A percentile compares a stretch with the other conserved stretches of the same genome.
Evolutionary conservation across 1,139 yeast genomes (phyloP).

Genomic region (Tardiomyces digboiensis): DNA sequence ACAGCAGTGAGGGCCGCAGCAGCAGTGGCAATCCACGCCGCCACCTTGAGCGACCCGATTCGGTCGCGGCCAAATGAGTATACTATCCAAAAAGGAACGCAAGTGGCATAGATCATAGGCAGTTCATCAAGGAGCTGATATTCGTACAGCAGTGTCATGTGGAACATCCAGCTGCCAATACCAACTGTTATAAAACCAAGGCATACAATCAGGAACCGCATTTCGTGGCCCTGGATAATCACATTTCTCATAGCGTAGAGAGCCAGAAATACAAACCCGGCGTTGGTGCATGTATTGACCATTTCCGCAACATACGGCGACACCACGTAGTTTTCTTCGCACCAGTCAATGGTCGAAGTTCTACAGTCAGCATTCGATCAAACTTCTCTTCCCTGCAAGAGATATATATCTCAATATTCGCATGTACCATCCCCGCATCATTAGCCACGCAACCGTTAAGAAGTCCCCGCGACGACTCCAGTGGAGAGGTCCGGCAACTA

Average conservation of each 20-base stretch:
- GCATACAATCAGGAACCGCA: slow-evolving; percentile 60
- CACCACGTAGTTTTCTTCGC: slow-evolving; percentile 90
- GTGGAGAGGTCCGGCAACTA: too few relatives aligned
- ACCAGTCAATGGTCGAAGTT: slow-evolving; percentile 83
- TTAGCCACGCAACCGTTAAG: too few relatives aligned
- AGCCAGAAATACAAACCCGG: slow-evolving; percentile 60
- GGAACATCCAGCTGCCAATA: slow-evolving; percentile 89
- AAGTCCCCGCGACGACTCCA: too few relatives aligned
- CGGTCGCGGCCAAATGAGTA: slow-evolving; percentile 52
- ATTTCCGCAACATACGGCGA: slow-evolving; percentile 84
- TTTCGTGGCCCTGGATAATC: slow-evolving; percentile 49
- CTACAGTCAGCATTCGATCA: neutral
- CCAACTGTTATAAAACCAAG: slow-evolving; percentile 85
- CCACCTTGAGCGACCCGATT: slow-evolving; percentile 27
- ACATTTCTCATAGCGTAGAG: slow-evolving; percentile 56
- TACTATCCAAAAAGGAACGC: slow-evolving; percentile 88
- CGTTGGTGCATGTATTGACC: slow-evolving; percentile 70
- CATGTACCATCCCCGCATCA: too few relatives aligned
- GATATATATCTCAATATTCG: too few relatives aligned
- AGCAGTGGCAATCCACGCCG: slow-evolving; percentile 24
- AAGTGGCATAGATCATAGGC: slow-evolving; percentile 97
- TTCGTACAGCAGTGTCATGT: slow-evolving; percentile 85
- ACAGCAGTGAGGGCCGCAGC: slow-evolving; percentile 51
- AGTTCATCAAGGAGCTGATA: slow-evolving; percentile 89
- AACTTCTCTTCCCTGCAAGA: too few relatives aligned